Evolutionary conservation across 1,284 basidiomycete species (phyloP), one percentile per base, ranked within the genome.

Genomic region (Cutaneotrichosporon curvatum): DNA sequence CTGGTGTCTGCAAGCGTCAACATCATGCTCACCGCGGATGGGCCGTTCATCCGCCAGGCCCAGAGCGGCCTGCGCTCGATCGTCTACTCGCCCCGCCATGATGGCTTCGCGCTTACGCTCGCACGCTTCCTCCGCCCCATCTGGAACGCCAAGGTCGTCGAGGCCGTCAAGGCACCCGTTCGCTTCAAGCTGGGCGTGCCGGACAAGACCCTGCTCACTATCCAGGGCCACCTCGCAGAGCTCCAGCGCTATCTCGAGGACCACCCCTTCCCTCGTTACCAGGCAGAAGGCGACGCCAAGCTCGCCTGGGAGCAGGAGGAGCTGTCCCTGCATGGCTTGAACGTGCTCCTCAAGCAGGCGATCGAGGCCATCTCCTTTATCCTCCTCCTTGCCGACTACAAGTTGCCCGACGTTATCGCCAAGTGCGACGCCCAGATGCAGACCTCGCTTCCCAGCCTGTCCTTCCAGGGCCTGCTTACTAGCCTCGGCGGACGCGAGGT

Each of bases 351-450:
- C 37, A 81, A 79, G 19, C 81, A 89, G 61, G 82, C 85, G 4
- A 85, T 94, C 40, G 91, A 95, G 71, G 88, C 89, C 0, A 82
- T 97, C 51, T 88, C 88, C 1, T 99, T 98, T 69, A 76, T 97
- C 40, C 77, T 97, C 21, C 79, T 98, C 20, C 75, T 98, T 32
- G 86, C 81, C 58, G 95, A 98, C 67, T 94, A 96, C 73, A 81
- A 82, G 53, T 75, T 97, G 21, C 81, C 83, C n/a, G 86, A 92
- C 53, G 76, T 96, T 18, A 82, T 95, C 50, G 50, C 50, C 22
- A 52, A 50, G 54, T 56, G 55, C 39, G 52, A 59, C 43, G 42
- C 48, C 8, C 78, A 82, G 18, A 77, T 80, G 8, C 87, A 89
- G 67, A 79, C 80, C 47, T 65, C 81, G 1, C 75, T 94, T 38